Evolutionary conservation across 2,329 filamentous ascomycete genomes (phyloP).

Genomic region (Pseudogymnoascus sp.): DNA sequence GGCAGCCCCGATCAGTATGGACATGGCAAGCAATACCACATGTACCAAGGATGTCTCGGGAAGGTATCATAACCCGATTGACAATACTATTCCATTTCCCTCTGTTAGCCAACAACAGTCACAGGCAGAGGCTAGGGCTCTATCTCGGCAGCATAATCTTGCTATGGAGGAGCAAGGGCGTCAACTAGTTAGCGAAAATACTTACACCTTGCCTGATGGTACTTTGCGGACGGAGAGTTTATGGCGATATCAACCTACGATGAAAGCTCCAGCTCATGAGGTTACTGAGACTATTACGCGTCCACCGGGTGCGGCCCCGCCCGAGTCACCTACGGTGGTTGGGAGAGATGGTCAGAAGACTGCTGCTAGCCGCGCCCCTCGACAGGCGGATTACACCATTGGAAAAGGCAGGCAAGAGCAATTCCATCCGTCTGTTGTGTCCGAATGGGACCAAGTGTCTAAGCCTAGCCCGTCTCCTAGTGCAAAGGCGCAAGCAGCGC

Average conservation of each 20-base stretch:
- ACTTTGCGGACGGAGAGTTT: constrained; percentile 2
- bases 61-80: not conserved
- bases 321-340: not conserved
- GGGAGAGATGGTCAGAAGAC: not conserved
- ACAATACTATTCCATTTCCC: not conserved
- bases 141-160: not conserved
- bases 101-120: not conserved
- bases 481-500: not conserved
- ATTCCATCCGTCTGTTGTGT: not conserved
- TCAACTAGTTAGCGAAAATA: not conserved
- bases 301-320: not conserved
- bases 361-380: not conserved
- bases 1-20: not conserved
- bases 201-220: not conserved
- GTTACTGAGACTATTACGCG: not conserved
- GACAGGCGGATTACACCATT: not conserved
- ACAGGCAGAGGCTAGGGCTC: not conserved
- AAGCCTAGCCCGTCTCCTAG: not conserved
- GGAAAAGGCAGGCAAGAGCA: not conserved
- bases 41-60: not conserved
- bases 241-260: not conserved
- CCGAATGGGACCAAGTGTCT: constrained; percentile 4
- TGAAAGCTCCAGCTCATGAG: not conserved
- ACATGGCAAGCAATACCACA: not conserved
- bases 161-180: constrained; percentile 2